Percentiles rank a stretch among this genome's conserved stretches.
phyloP scores from a whole-genome alignment of 2,329 filamentous ascomycete genomes.

The Colletotrichum sp. region DNA sequence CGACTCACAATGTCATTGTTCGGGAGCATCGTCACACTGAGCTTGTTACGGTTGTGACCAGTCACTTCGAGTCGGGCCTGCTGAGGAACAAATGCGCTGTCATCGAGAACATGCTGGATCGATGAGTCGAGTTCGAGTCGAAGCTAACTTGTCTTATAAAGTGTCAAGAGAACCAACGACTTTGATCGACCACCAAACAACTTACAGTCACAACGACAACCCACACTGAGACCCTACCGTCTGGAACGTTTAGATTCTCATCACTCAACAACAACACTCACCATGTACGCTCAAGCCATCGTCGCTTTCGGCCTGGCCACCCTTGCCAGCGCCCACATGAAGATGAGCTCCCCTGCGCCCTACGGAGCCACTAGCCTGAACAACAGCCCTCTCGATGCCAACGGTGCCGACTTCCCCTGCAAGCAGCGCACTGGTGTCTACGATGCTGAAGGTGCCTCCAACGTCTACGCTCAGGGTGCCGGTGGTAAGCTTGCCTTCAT shows the following conservation, averaged over 20 bases:
- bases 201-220: slow-evolving; percentile 19
- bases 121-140: neutral
- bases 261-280: slow-evolving; percentile 41
- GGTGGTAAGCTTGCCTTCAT: slow-evolving; percentile 65
- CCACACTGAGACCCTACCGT: slow-evolving; percentile 32
- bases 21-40: neutral
- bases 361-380: slow-evolving; percentile 47
- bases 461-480: slow-evolving; percentile 69
- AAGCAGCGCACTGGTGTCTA: slow-evolving; percentile 62
- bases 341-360: slow-evolving; percentile 71
- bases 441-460: slow-evolving; percentile 52
- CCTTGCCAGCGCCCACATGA: slow-evolving; percentile 75
- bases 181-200: neutral
- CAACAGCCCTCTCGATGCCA: slow-evolving; percentile 68
- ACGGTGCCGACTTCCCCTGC: slow-evolving; percentile 81
- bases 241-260: slow-evolving; percentile 43
- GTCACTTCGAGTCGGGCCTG: slow-evolving; percentile 17
- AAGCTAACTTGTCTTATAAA: slow-evolving; percentile 13
- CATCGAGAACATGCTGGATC: slow-evolving; percentile 3
- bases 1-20: slow-evolving; percentile 18
- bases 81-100: slow-evolving; percentile 13
- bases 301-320: slow-evolving; percentile 62
- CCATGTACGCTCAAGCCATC: slow-evolving; percentile 57
- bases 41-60: neutral
- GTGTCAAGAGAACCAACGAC: slow-evolving; percentile 11